A percentile compares a stretch with the other conserved stretches of the same genome.
These are phyloP conservation scores for Physcia stellaris DNA, from an alignment of 495 filamentous ascomycete genomes.

Conservation along the genomic window DNA sequence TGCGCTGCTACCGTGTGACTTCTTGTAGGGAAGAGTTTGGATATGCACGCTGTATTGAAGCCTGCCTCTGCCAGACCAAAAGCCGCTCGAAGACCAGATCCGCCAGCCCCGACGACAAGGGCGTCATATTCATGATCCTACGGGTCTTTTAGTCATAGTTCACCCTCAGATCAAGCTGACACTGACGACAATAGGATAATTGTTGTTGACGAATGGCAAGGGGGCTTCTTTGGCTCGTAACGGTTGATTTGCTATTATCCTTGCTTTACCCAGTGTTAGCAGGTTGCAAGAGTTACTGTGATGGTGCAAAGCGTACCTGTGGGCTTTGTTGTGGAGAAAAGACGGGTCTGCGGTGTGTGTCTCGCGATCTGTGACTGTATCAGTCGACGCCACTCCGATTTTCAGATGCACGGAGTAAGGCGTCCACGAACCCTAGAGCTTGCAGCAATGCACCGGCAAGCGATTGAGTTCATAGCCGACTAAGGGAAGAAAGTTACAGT, in stretches of 20 bases:
- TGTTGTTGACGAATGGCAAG: conserved; percentile 63
- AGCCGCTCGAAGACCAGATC: conserved; percentile 84
- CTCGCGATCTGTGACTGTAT: conserved; percentile 31
- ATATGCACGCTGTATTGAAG: conserved; percentile 97
- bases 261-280: conserved; percentile 35
- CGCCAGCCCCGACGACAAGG: conserved; percentile 87
- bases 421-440: no score
- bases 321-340: conserved; percentile 76
- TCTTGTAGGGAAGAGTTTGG: conserved; percentile 93
- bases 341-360: conserved; percentile 38
- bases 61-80: conserved; percentile 95
- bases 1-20: conserved; percentile 92
- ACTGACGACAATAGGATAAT: conserved; percentile 88
- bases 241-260: conserved; percentile 71
- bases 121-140: conserved; percentile 76
- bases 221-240: conserved; percentile 86
- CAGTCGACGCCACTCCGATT: no score
- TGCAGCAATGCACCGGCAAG: no score
- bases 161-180: neutral
- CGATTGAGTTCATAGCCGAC: no score
- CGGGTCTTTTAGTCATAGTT: neutral
- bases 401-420: no score
- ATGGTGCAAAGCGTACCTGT: conserved; percentile 50
- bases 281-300: conserved; percentile 13
- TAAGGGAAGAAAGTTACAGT: no score